Evolutionary conservation across 768 basidiomycete genomes (phyloP).

Genomic region (Suillus weaverae): DNA sequence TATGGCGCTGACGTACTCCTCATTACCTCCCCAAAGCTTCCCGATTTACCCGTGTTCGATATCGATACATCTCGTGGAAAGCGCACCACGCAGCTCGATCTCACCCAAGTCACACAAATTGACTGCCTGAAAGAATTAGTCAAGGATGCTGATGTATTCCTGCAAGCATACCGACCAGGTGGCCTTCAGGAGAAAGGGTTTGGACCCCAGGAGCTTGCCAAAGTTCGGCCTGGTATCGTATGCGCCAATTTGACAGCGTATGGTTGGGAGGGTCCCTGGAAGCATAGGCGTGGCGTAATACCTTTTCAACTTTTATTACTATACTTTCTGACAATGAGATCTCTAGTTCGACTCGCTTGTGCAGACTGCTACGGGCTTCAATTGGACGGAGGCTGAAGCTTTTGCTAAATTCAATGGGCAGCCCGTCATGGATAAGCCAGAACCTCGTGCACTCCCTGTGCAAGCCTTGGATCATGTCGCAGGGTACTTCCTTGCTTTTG

Average conservation of each 20-base stretch:
- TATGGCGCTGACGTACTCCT: conserved; percentile 59
- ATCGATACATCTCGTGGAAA: conserved; percentile 63
- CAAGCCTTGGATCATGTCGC: conserved; percentile 62
- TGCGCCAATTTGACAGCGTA: conserved; percentile 56
- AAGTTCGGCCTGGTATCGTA: conserved; percentile 45
- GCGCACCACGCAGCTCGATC: conserved; percentile 60
- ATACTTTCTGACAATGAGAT: background rate
- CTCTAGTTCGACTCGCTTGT: conserved; percentile 63
- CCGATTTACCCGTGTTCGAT: conserved; percentile 51
- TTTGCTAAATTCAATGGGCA: conserved; percentile 34
- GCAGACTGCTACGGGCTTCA: conserved; percentile 62
- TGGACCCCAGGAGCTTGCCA: conserved; percentile 40
- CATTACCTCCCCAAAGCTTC: conserved; percentile 56
- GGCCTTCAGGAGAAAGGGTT: conserved; percentile 51
- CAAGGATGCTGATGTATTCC: conserved; percentile 52
- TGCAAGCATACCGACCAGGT: conserved; percentile 61
- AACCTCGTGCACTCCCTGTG: conserved; percentile 46
- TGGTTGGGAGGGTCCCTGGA: conserved; percentile 60
- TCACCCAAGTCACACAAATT: conserved; percentile 34
- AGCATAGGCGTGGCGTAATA: conserved; percentile 49
- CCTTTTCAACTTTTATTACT: background rate
- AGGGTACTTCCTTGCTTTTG: conserved; percentile 59
- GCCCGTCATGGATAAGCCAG: background rate
- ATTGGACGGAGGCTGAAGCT: conserved; percentile 54
- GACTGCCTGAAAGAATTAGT: conserved; percentile 38